Base-by-base conservation (phyloP, 176 grass and related monocot species). In the Elaeis guineensis region DNA sequence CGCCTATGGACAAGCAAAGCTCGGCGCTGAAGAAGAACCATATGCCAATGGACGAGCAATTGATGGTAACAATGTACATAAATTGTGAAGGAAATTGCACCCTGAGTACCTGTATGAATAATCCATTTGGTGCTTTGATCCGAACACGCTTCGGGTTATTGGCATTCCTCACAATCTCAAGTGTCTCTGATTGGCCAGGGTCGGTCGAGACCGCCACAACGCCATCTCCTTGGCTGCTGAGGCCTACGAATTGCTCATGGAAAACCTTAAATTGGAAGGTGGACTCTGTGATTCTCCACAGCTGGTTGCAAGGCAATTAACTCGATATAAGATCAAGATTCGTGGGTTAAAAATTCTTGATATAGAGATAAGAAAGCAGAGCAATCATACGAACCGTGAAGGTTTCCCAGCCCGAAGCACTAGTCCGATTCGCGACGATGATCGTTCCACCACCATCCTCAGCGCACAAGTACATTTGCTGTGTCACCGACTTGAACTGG, bases 381-480 rank as follows among this genome's bases (percentile, higher is more conserved):
- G 28, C 5, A 44, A 44, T 44, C 48, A 28, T 17, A 19, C 53
- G n/a, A 0, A 88, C 85, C 76, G 51, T 90, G 79, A 90, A 90
- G 17, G 87, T 91, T 67, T 86, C 87, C 82, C 83, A 91, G 4
- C 57, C 69, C 3, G 69, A 76, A n/a, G 87, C 79, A 4, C 58
- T 12, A 1, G 70, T 49, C 61, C 83, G 76, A 65, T 91, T 74
- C 12, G 79, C 65, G 8, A 91, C 73, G 56, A 91, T 29, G 21
- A 61, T 56, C 0, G 61, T 30, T 21, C 83, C 79, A 49, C 87
- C 87, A 17, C 87, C 87, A 6, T 55, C 16, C 59, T 90, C 82
- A 1, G 87, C 87, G 23, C 65, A 51, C 49, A 86, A 55, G 60
- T 83, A 90, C 73, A 25, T 77, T 11, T 71, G 62, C 35, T 53